Percentiles rank a stretch among this genome's conserved stretches.
phyloP scores from a whole-genome alignment of 192 early-diverging fungal species.

The Cetraspora pellucida region DNA sequence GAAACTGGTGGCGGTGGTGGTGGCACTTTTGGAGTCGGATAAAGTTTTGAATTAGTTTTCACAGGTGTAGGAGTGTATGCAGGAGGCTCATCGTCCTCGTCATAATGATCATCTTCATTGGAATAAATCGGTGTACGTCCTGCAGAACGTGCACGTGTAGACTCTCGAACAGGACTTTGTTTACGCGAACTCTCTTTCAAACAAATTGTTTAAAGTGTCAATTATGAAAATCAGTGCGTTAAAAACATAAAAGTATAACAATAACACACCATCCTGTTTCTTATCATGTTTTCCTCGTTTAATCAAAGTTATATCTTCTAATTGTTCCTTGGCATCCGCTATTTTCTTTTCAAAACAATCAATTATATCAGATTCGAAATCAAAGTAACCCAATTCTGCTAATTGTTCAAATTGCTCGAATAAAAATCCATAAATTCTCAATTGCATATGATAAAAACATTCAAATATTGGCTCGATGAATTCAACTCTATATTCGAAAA shows the following conservation, averaged over 20 bases:
- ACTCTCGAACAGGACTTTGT: not conserved
- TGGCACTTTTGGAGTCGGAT: too few species aligned
- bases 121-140: not conserved
- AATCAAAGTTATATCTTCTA: constrained; percentile 33
- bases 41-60: too few species aligned
- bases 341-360: constrained; percentile 47
- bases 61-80: constrained; percentile 9
- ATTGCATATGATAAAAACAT: constrained; percentile 82
- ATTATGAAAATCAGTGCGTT: too few species aligned
- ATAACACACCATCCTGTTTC: not conserved
- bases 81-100: constrained; percentile 13
- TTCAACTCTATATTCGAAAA: constrained; percentile 70
- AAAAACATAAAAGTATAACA: not conserved
- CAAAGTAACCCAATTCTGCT: constrained; percentile 53
- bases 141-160: not conserved
- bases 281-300: not conserved
- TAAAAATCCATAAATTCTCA: constrained; percentile 74
- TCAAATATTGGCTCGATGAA: constrained; percentile 90
- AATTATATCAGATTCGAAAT: constrained; percentile 48
- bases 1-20: constrained; percentile 44
- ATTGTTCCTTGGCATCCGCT: constrained; percentile 36
- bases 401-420: constrained; percentile 60
- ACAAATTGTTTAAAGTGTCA: too few species aligned
- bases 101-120: not conserved
- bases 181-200: too few species aligned